These are phyloP conservation scores for Papilionanthe hybrid DNA, from an alignment of 116 monocot species.

Conservation along the genomic window DNA sequence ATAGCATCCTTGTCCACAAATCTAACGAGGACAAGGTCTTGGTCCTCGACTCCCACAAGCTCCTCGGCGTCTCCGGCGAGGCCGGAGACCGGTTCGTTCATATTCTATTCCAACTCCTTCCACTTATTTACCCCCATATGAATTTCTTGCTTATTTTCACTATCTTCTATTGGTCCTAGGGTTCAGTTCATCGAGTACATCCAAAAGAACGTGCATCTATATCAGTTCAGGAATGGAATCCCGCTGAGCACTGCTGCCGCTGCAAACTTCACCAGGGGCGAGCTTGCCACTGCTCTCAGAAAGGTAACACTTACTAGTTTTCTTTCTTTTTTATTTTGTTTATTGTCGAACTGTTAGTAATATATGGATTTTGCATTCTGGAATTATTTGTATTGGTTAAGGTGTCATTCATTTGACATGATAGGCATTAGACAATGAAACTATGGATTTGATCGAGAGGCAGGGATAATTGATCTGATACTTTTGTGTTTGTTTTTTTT, in stretches of 20 bases:
- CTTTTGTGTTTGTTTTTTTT: not conserved
- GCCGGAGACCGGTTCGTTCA: conserved; percentile 39
- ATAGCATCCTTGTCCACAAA: conserved; percentile 60
- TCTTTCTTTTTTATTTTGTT: not conserved
- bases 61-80: conserved; percentile 60
- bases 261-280: conserved; percentile 52
- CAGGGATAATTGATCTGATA: not conserved
- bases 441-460: not conserved
- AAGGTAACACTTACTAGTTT: conserved; percentile 25
- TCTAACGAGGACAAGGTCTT: conserved; percentile 58
- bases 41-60: conserved; percentile 61
- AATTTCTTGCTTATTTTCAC: not conserved
- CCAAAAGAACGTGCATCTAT: conserved; percentile 58
- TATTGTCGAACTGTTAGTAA: not conserved
- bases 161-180: conserved; percentile 14
- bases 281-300: conserved; percentile 55
- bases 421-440: not conserved
- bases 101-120: not conserved
- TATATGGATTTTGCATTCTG: not conserved
- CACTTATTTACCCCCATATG: not conserved
- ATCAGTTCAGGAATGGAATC: conserved; percentile 55
- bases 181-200: conserved; percentile 63
- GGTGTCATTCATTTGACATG: not conserved
- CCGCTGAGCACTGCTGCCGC: conserved; percentile 47
- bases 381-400: not conserved